Percentiles rank a stretch among this genome's conserved stretches.
Evolutionary conservation across 2,329 filamentous ascomycete species (phyloP).

Genomic region (Fusarium tanahbumbuense): DNA sequence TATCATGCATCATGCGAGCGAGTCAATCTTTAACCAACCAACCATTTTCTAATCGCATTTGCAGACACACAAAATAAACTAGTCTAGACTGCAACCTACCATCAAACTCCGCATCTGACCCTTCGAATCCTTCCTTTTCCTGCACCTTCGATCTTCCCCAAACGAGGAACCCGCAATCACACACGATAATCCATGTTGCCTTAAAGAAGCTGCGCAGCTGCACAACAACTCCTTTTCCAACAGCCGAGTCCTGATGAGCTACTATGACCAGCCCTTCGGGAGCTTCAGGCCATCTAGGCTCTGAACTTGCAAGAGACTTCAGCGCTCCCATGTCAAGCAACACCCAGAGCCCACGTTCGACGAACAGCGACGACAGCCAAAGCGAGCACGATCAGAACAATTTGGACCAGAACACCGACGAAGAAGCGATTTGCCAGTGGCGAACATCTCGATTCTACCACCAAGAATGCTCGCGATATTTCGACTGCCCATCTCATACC

Average conservation of each 20-base stretch:
- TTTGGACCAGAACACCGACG: slow-evolving; percentile 1
- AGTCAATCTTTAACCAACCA: slow-evolving; percentile 38
- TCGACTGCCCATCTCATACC: slow-evolving; percentile 62
- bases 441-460: slow-evolving; percentile 54
- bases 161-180: not conserved
- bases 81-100: slow-evolving; percentile 8
- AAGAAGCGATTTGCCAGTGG: slow-evolving; percentile 51
- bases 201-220: slow-evolving; percentile 25
- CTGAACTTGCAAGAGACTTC: slow-evolving; percentile 32
- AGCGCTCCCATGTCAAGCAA: slow-evolving; percentile 25
- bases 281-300: slow-evolving; percentile 35
- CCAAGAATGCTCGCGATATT: slow-evolving; percentile 60
- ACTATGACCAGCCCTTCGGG: slow-evolving; percentile 45
- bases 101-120: slow-evolving; percentile 24
- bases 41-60: slow-evolving; percentile 44
- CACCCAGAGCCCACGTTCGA: slow-evolving; percentile 53
- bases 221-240: slow-evolving; percentile 4
- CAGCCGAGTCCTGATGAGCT: slow-evolving; percentile 37
- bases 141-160: not conserved
- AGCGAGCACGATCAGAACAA: slow-evolving; percentile 10
- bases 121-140: not conserved
- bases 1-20: slow-evolving; percentile 43
- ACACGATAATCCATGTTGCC: slow-evolving; percentile 23
- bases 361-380: slow-evolving; percentile 50
- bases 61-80: slow-evolving; percentile 28